Evolutionary conservation across 306 rosid species (phyloP).

Genomic region (Glycine soja): DNA sequence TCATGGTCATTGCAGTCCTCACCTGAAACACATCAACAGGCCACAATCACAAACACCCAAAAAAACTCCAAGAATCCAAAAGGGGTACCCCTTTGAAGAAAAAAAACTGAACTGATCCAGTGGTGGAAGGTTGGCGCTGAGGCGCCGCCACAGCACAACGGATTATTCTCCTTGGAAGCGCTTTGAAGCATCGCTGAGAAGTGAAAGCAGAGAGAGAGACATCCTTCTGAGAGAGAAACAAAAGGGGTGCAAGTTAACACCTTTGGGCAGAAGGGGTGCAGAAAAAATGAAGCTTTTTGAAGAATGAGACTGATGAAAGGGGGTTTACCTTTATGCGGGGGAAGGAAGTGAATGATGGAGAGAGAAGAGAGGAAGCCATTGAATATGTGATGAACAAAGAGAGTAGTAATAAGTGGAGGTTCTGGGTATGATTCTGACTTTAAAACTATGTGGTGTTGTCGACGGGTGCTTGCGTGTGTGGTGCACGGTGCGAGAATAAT

Average conservation of each 20-base stretch:
- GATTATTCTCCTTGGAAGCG: slow-evolving; percentile 61
- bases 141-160: slow-evolving; percentile 74
- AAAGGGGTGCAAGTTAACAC: slow-evolving; percentile 12
- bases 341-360: slow-evolving; percentile 61
- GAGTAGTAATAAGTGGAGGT: neutral
- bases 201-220: slow-evolving; percentile 58
- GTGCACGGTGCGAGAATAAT: too few relatives aligned
- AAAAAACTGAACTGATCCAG: slow-evolving; percentile 72
- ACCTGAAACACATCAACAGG: slow-evolving; percentile 56
- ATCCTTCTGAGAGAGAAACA: slow-evolving; percentile 56
- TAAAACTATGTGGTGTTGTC: too few relatives aligned
- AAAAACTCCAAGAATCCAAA: slow-evolving; percentile 36
- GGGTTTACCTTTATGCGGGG: slow-evolving; percentile 55
- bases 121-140: slow-evolving; percentile 77
- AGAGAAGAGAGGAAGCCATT: slow-evolving; percentile 66
- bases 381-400: neutral
- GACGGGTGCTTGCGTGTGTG: too few relatives aligned
- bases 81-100: neutral
- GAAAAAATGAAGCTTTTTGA: neutral
- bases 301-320: neutral
- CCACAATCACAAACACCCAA: slow-evolving; percentile 24
- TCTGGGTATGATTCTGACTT: too few relatives aligned
- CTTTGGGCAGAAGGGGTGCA: slow-evolving; percentile 16
- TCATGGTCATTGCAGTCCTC: slow-evolving; percentile 91
- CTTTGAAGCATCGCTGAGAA: slow-evolving; percentile 56